A percentile compares a stretch with the other conserved stretches of the same genome.
Conservation (phyloP, 768 basidiomycete species). For the Crassisporium funariophilum region DNA sequence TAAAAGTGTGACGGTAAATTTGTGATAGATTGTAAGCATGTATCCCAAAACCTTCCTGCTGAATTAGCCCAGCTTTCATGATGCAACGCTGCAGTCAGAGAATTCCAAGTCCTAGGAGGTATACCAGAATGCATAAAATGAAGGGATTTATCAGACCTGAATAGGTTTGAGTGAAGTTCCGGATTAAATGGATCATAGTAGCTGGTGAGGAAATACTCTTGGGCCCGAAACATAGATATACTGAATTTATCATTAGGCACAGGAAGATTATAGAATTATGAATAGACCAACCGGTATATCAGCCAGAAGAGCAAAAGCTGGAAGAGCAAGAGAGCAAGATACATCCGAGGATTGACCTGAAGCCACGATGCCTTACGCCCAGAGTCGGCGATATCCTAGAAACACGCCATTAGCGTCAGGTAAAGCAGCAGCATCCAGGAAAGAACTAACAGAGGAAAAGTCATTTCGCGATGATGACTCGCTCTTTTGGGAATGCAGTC, state of each 20-base stretch:
- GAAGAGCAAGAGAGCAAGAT: slow-evolving; percentile 25
- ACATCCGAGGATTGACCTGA: slow-evolving; percentile 19
- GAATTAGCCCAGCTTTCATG: no score
- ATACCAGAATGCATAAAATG: slow-evolving; percentile 39
- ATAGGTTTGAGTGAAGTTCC: slow-evolving; percentile 60
- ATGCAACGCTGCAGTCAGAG: slow-evolving; percentile 23
- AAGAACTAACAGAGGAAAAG: slow-evolving; percentile 26
- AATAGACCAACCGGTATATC: slow-evolving; percentile 58
- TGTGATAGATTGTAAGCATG: slow-evolving; percentile 12
- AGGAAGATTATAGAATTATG: not conserved
- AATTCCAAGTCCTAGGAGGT: slow-evolving; percentile 14
- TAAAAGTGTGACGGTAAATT: no score
- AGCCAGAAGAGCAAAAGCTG: slow-evolving; percentile 50
- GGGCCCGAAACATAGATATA: slow-evolving; percentile 47
- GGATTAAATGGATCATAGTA: slow-evolving; percentile 82
- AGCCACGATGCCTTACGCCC: not conserved
- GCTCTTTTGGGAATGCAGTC: slow-evolving; percentile 45
- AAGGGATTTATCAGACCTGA: slow-evolving; percentile 43
- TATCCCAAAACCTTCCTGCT: slow-evolving; percentile 38
- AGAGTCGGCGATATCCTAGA: slow-evolving; percentile 7
- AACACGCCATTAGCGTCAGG: not conserved
- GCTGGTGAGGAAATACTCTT: slow-evolving; percentile 64
- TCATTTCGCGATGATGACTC: slow-evolving; percentile 40
- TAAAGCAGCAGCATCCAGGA: not conserved
- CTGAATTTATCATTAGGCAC: slow-evolving; percentile 32